Evolutionary conservation across 495 filamentous ascomycete species (phyloP).

Genomic region (Neurospora tetrasperma): DNA sequence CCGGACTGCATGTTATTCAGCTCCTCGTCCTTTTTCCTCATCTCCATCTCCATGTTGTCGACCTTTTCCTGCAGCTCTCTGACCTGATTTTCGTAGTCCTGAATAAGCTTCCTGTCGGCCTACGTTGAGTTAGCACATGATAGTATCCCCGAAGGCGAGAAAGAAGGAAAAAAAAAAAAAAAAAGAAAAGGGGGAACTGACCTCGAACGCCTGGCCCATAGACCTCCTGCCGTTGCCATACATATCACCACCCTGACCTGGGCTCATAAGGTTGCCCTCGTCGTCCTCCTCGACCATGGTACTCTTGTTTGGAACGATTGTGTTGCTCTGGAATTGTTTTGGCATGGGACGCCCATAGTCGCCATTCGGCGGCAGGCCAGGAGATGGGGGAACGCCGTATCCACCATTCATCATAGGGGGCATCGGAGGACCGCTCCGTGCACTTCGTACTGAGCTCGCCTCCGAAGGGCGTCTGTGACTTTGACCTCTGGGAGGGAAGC

Average conservation of each 20-base stretch:
- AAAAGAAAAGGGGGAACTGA: constrained; percentile 13
- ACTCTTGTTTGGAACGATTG: constrained; percentile 93
- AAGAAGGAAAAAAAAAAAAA: neutral
- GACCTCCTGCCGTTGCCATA: constrained; percentile 49
- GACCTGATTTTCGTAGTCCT: constrained; percentile 71
- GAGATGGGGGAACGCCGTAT: constrained; percentile 37
- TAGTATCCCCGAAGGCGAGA: neutral
- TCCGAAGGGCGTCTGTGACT: constrained; percentile 42
- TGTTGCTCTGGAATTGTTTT: constrained; percentile 91
- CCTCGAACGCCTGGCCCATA: constrained; percentile 41
- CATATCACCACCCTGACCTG: constrained; percentile 48
- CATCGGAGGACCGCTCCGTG: constrained; percentile 14
- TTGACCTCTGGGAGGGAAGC: constrained; percentile 32
- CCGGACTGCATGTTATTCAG: constrained; percentile 29
- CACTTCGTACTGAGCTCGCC: constrained; percentile 40
- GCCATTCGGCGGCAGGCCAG: constrained; percentile 27
- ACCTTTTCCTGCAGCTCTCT: constrained; percentile 64
- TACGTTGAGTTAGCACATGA: constrained; percentile 15
- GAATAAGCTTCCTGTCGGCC: constrained; percentile 59
- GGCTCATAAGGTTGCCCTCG: constrained; percentile 36
- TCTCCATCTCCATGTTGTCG: constrained; percentile 52
- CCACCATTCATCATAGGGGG: constrained; percentile 23
- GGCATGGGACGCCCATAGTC: constrained; percentile 51
- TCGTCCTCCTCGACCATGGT: constrained; percentile 98
- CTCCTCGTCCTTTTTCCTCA: constrained; percentile 43